Evolutionary conservation across 176 grass and related monocot species (phyloP).

Genomic region (Avena atlantica): DNA sequence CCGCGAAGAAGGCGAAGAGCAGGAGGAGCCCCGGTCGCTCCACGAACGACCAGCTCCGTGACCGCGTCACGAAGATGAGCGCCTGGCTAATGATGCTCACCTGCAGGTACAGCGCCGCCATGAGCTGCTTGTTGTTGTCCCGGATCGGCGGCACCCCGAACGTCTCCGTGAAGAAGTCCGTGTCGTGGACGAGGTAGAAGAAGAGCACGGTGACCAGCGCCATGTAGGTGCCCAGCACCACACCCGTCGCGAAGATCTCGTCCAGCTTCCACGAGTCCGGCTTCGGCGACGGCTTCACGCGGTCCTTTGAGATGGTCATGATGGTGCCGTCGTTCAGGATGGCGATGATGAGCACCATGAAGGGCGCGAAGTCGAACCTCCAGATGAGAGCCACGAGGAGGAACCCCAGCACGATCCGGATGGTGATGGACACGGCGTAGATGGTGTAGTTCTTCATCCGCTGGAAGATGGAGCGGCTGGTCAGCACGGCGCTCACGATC

Average conservation of each 20-base stretch:
- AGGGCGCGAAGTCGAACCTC: slow-evolving; percentile 91
- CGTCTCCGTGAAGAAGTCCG: slow-evolving; percentile 71
- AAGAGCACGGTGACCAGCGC: slow-evolving; percentile 72
- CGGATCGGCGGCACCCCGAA: slow-evolving; percentile 62
- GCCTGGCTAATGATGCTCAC: slow-evolving; percentile 96
- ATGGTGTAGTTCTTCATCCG: slow-evolving; percentile 99
- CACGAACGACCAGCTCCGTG: slow-evolving; percentile 84
- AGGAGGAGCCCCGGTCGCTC: slow-evolving; percentile 80
- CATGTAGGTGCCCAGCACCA: slow-evolving; percentile 88
- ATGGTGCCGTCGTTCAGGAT: slow-evolving; percentile 98
- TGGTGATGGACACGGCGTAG: slow-evolving; percentile 97
- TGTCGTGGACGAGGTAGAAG: slow-evolving; percentile 81
- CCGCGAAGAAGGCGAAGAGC: slow-evolving; percentile 70
- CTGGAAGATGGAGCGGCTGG: slow-evolving; percentile 90
- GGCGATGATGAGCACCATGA: slow-evolving; percentile 97
- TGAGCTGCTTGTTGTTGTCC: slow-evolving; percentile 65
- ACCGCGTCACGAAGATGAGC: slow-evolving; percentile 92
- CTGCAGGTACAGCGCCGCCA: slow-evolving; percentile 85
- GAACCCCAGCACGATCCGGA: slow-evolving; percentile 88
- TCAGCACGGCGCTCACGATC: slow-evolving; percentile 82
- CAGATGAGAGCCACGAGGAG: slow-evolving; percentile 88
- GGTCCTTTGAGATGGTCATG: slow-evolving; percentile 98
- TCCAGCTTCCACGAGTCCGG: slow-evolving; percentile 88
- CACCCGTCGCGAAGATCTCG: slow-evolving; percentile 93
- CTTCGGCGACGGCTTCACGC: slow-evolving; percentile 67